A percentile compares a stretch with the other conserved stretches of the same genome.
These are phyloP conservation scores for Herpetospermum pedunculosum DNA, from an alignment of 306 rosid genomes.

Conservation along the genomic window DNA sequence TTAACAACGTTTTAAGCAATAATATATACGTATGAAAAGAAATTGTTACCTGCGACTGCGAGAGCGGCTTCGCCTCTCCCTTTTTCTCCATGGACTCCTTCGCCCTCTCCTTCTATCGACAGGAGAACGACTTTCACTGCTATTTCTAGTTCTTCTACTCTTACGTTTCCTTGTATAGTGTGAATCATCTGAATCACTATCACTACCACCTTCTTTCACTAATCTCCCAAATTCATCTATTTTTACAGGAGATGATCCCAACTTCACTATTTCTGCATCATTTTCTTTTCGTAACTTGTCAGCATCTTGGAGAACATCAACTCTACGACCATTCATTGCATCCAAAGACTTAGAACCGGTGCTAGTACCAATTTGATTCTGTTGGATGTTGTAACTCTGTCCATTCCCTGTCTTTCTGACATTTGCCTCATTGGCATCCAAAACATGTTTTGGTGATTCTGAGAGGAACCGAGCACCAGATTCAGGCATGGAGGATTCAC, in stretches of 20 bases:
- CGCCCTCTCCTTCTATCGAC: constrained; percentile 42
- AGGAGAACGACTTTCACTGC: constrained; percentile 64
- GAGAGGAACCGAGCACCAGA: constrained; percentile 25
- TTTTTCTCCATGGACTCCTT: constrained; percentile 64
- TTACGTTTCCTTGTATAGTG: constrained; percentile 23
- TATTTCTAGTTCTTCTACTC: constrained; percentile 57
- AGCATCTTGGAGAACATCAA: constrained; percentile 20
- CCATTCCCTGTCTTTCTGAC: not conserved
- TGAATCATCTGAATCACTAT: constrained; percentile 62
- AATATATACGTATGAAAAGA: not conserved
- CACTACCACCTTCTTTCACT: constrained; percentile 52
- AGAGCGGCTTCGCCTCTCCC: constrained; percentile 61
- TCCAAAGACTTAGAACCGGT: constrained; percentile 26
- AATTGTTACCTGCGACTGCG: constrained; percentile 80
- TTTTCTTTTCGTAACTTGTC: constrained; percentile 23
- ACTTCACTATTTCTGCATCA: constrained; percentile 28
- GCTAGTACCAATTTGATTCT: constrained; percentile 22
- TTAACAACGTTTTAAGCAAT: not conserved
- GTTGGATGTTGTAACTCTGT: constrained; percentile 5
- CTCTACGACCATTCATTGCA: constrained; percentile 19
- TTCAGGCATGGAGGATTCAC: constrained; percentile 17
- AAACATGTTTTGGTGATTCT: constrained; percentile 18
- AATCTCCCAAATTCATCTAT: constrained; percentile 88
- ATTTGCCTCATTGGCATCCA: constrained; percentile 14
- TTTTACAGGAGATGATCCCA: constrained; percentile 30